These are phyloP conservation scores for Ogataea ramenticola DNA, from an alignment of 805 yeast genomes.

Conservation along the genomic window DNA sequence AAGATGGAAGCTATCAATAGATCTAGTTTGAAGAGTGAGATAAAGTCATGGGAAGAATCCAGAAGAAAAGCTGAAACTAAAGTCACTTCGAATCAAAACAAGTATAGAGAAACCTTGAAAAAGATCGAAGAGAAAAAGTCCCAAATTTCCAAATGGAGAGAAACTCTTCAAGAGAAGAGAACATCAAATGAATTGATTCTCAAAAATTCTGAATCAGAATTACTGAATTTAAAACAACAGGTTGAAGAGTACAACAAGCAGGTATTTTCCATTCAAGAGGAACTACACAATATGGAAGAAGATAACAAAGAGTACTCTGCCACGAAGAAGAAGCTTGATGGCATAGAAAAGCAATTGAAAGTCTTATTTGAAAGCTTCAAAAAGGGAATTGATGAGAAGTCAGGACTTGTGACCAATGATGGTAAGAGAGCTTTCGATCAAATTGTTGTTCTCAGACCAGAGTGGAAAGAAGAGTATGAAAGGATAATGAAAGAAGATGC, in stretches of 20 bases:
- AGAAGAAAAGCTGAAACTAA: conserved; percentile 29
- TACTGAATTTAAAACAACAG: conserved; percentile 12
- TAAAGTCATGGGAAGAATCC: conserved; percentile 34
- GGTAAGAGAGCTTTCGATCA: conserved; percentile 18
- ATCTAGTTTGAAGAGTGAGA: conserved; percentile 31
- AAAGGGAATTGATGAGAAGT: conserved; percentile 17
- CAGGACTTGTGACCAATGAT: conserved; percentile 22
- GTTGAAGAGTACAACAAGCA: conserved; percentile 22
- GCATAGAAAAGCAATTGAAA: conserved; percentile 13
- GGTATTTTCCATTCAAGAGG: conserved; percentile 18
- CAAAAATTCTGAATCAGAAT: conserved; percentile 11
- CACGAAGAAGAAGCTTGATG: conserved; percentile 20
- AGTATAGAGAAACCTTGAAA: conserved; percentile 20
- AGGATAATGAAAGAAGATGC: conserved; percentile 26
- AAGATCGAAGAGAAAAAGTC: conserved; percentile 26
- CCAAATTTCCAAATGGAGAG: conserved; percentile 29
- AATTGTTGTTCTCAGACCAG: conserved; percentile 19
- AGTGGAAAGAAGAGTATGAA: conserved; percentile 23
- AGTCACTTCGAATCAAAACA: conserved; percentile 26
- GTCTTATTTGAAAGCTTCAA: conserved; percentile 17
- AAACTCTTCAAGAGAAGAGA: conserved; percentile 18
- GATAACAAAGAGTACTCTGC: conserved; percentile 22
- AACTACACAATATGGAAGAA: conserved; percentile 25
- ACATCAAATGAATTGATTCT: conserved; percentile 7
- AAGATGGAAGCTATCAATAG: conserved; percentile 34